These are phyloP conservation scores for Neonectria coccinea DNA, from an alignment of 2,329 filamentous ascomycete genomes.

Conservation along the genomic window DNA sequence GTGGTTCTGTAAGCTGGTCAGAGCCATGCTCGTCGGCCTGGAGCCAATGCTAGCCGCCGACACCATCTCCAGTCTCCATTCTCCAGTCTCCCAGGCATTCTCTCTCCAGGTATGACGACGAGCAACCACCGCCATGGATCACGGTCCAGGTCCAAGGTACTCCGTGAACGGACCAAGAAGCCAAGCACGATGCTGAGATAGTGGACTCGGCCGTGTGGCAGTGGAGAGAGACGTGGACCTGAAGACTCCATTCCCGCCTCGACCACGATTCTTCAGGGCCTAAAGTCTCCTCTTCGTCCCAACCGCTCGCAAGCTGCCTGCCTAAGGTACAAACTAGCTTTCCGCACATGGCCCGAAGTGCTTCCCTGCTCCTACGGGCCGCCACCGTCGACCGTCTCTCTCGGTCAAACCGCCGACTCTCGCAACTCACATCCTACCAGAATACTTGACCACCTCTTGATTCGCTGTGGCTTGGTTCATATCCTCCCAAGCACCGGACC, in stretches of 20 bases:
- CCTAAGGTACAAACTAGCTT: not conserved
- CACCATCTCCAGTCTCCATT: constrained; percentile 3
- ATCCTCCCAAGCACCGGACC: constrained; percentile 9
- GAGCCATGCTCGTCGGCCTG: not conserved
- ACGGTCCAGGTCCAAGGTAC: not conserved
- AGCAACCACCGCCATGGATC: constrained; percentile 5
- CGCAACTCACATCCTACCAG: not conserved
- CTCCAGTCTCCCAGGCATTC: constrained; percentile 25
- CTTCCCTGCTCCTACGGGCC: not conserved
- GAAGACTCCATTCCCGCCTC: constrained; percentile 21
- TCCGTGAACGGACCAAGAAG: constrained; percentile 7
- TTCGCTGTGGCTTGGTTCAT: constrained; percentile 27
- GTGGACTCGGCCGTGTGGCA: constrained; percentile 27
- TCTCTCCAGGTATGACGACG: constrained; percentile 25
- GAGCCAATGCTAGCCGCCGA: constrained; percentile 18
- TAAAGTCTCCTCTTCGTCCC: not conserved
- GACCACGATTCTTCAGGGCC: constrained; percentile 3
- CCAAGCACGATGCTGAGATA: constrained; percentile 14
- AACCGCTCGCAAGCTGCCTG: constrained; percentile 12
- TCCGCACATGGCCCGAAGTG: not conserved
- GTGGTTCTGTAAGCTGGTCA: not conserved
- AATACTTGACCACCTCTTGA: not conserved
- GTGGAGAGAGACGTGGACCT: constrained; percentile 19
- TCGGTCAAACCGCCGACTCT: constrained; percentile 4
- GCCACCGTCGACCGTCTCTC: constrained; percentile 1